Conservation (phyloP, 2,329 filamentous ascomycete species). For the Arthroderma sp. region DNA sequence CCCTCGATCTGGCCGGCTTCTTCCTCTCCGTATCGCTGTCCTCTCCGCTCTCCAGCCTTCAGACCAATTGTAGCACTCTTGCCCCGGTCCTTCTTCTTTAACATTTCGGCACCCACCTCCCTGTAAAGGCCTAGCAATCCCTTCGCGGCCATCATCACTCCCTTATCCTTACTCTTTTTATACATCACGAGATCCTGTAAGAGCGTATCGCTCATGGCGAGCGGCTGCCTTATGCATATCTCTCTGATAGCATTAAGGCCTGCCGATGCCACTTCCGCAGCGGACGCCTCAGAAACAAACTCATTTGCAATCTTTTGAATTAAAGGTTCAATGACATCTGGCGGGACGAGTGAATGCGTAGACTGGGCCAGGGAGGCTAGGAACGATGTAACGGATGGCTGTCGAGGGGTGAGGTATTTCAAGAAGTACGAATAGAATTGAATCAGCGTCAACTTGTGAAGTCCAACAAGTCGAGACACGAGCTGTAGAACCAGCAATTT, state of each 20-base stretch:
- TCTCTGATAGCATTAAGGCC: slow-evolving; percentile 92
- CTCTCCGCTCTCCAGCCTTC: slow-evolving; percentile 58
- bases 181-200: slow-evolving; percentile 93
- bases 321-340: slow-evolving; percentile 79
- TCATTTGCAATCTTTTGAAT: slow-evolving; percentile 95
- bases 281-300: slow-evolving; percentile 89
- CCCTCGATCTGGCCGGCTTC: slow-evolving; percentile 74
- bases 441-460: slow-evolving; percentile 84
- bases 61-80: slow-evolving; percentile 80
- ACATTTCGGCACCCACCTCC: slow-evolving; percentile 76
- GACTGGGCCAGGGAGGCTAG: slow-evolving; percentile 84
- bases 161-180: slow-evolving; percentile 94
- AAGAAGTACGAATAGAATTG: slow-evolving; percentile 93
- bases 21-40: slow-evolving; percentile 72
- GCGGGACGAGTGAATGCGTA: slow-evolving; percentile 80
- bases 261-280: slow-evolving; percentile 78
- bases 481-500: slow-evolving; percentile 83
- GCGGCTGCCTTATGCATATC: slow-evolving; percentile 78
- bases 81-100: slow-evolving; percentile 80
- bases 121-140: slow-evolving; percentile 81
- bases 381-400: slow-evolving; percentile 84
- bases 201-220: slow-evolving; percentile 95
- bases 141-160: slow-evolving; percentile 96
- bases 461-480: slow-evolving; percentile 75
- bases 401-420: slow-evolving; percentile 77